phyloP scores from a whole-genome alignment of 371 early-diverging fungal genomes.

The Saksenaea oblongispora region DNA sequence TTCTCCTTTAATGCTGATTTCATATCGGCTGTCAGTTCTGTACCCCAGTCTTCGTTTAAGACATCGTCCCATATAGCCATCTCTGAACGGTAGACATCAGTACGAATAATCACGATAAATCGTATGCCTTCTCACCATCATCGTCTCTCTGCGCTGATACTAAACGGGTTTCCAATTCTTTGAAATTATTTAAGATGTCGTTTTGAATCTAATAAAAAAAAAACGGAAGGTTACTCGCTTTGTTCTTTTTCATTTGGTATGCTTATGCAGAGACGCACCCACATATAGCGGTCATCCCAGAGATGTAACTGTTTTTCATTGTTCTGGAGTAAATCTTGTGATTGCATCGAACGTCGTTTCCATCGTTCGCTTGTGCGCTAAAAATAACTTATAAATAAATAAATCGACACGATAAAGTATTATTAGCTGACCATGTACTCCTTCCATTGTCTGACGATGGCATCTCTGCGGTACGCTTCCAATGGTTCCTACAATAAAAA shows the following conservation, averaged over 20 bases:
- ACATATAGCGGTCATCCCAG: slow-evolving; percentile 18
- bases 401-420: not conserved
- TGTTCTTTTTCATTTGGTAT: not conserved
- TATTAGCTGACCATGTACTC: slow-evolving; percentile 24
- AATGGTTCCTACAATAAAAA: slow-evolving; percentile 17
- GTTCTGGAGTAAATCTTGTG: slow-evolving; percentile 6
- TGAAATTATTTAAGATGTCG: not conserved
- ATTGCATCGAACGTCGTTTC: slow-evolving; percentile 7
- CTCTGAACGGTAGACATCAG: not conserved
- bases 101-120: not conserved
- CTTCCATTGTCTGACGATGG: slow-evolving; percentile 26
- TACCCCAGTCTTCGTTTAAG: not conserved
- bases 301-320: slow-evolving; percentile 6
- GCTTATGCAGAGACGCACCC: slow-evolving; percentile 7
- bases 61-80: not conserved
- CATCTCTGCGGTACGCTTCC: slow-evolving; percentile 21
- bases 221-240: not conserved
- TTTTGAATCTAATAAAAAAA: slow-evolving; percentile 12
- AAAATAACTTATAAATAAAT: not conserved
- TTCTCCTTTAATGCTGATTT: slow-evolving; percentile 6
- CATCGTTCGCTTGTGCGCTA: slow-evolving; percentile 17
- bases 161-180: not conserved
- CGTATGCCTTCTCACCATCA: not conserved
- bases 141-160: not conserved
- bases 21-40: not conserved